Percentiles rank a stretch among this genome's conserved stretches.
phyloP scores from a whole-genome alignment of 371 early-diverging fungal species.

The Saksenaea vasiformis region DNA sequence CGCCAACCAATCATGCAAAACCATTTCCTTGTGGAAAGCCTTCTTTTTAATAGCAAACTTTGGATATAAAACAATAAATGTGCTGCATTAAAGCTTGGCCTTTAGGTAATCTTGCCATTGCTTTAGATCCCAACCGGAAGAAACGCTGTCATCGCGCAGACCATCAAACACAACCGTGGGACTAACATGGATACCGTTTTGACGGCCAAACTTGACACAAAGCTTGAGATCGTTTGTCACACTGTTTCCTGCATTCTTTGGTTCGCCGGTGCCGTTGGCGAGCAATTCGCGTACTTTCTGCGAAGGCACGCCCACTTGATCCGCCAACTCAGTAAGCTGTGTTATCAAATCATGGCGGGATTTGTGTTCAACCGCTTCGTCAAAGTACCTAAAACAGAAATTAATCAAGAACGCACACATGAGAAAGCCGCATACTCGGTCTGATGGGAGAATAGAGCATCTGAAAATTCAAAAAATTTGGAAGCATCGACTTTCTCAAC shows the following conservation, averaged over 20 bases:
- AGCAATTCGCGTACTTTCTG: slow-evolving; percentile 48
- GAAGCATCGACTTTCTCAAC: slow-evolving; percentile 63
- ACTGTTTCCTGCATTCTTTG: slow-evolving; percentile 56
- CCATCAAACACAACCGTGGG: slow-evolving; percentile 80
- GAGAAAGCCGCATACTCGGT: slow-evolving; percentile 43
- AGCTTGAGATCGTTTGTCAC: slow-evolving; percentile 72
- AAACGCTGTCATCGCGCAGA: slow-evolving; percentile 65
- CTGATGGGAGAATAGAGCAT: slow-evolving; percentile 63
- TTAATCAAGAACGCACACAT: neutral
- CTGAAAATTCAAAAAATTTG: slow-evolving; percentile 61
- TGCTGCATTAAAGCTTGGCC: slow-evolving; percentile 33
- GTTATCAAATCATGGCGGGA: slow-evolving; percentile 49
- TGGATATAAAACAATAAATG: neutral
- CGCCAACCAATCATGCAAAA: too few species aligned
- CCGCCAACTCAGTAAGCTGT: slow-evolving; percentile 55
- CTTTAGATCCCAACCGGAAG: slow-evolving; percentile 70
- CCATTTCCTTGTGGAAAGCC: too few species aligned
- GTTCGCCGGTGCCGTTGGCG: slow-evolving; percentile 46
- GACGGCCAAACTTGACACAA: slow-evolving; percentile 66
- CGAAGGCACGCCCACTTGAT: slow-evolving; percentile 37
- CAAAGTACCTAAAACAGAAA: slow-evolving; percentile 55
- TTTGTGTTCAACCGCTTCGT: slow-evolving; percentile 63
- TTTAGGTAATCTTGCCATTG: slow-evolving; percentile 67
- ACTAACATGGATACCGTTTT: slow-evolving; percentile 76
- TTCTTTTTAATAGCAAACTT: slow-evolving; percentile 2